Evolutionary conservation across 202 grass and related monocot genomes (phyloP).

Genomic region (Musa balbisiana): DNA sequence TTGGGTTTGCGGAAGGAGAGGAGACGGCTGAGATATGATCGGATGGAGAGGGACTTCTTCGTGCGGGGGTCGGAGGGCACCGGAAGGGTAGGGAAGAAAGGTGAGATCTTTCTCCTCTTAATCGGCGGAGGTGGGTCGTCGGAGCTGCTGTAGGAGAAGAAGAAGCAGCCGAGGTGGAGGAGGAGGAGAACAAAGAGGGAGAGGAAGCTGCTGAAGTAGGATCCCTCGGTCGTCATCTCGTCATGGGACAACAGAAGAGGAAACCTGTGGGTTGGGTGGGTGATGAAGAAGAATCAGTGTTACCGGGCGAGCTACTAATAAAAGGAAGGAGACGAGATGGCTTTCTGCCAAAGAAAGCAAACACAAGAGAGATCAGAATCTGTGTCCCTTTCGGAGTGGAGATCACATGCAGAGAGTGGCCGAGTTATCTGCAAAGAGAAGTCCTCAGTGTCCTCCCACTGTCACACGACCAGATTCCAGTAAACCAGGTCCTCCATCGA

Average conservation of each 20-base stretch:
- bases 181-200: conserved; percentile 58
- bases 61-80: not conserved
- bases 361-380: no score
- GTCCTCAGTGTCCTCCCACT: no score
- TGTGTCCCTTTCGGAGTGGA: no score
- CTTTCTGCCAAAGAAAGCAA: no score
- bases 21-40: conserved; percentile 43
- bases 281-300: not conserved
- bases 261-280: not conserved
- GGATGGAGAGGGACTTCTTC: conserved; percentile 31
- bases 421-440: no score
- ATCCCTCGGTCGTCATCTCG: not conserved
- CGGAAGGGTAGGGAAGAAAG: conserved; percentile 27
- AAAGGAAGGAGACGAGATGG: no score
- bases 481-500: no score
- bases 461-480: no score
- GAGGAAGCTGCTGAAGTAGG: conserved; percentile 39
- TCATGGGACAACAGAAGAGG: not conserved
- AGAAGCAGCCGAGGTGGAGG: conserved; percentile 67
- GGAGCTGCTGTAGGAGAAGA: conserved; percentile 13
- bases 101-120: conserved; percentile 68
- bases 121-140: conserved; percentile 1
- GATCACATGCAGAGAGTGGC: no score
- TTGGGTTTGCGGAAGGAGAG: conserved; percentile 31
- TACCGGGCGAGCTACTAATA: not conserved